A percentile compares a stretch with the other conserved stretches of the same genome.
Evolutionary conservation across 2,329 filamentous ascomycete species (phyloP).

Genomic region (Alternaria sp.): DNA sequence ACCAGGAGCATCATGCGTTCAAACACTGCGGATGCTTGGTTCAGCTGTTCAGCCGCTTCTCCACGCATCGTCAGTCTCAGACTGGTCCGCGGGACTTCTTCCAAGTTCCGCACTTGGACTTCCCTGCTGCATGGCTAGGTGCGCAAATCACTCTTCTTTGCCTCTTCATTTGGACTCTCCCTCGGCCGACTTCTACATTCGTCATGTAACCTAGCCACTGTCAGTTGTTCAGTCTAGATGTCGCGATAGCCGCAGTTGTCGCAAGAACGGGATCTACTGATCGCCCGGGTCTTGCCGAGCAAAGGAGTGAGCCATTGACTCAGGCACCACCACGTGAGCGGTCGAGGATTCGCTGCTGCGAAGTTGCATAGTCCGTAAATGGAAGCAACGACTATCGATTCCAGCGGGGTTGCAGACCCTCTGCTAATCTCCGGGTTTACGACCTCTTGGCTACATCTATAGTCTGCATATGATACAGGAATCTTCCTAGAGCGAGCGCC

Average conservation of each 20-base stretch:
- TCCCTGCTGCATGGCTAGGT: background rate
- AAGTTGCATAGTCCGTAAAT: conserved; percentile 14
- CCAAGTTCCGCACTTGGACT: background rate
- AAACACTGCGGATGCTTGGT: background rate
- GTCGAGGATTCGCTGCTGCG: background rate
- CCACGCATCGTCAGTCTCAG: conserved; percentile 1
- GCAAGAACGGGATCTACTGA: conserved; percentile 8
- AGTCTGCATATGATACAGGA: conserved; percentile 11
- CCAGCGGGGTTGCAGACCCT: conserved; percentile 3
- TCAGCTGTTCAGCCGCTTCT: conserved; percentile 1
- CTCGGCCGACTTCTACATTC: background rate
- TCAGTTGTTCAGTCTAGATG: background rate
- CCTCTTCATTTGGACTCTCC: background rate
- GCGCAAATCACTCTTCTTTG: background rate
- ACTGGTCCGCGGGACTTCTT: background rate
- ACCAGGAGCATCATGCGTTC: background rate
- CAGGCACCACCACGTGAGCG: background rate
- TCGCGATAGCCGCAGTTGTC: background rate
- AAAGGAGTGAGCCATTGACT: background rate
- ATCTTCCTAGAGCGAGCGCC: conserved; percentile 5
- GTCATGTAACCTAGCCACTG: background rate
- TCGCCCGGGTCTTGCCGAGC: conserved; percentile 1
- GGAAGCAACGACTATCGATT: conserved; percentile 22
- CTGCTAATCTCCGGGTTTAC: conserved; percentile 16
- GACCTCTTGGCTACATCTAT: conserved; percentile 10